phyloP scores from a whole-genome alignment of 2,329 filamentous ascomycete species.

The Alternaria sp. region DNA sequence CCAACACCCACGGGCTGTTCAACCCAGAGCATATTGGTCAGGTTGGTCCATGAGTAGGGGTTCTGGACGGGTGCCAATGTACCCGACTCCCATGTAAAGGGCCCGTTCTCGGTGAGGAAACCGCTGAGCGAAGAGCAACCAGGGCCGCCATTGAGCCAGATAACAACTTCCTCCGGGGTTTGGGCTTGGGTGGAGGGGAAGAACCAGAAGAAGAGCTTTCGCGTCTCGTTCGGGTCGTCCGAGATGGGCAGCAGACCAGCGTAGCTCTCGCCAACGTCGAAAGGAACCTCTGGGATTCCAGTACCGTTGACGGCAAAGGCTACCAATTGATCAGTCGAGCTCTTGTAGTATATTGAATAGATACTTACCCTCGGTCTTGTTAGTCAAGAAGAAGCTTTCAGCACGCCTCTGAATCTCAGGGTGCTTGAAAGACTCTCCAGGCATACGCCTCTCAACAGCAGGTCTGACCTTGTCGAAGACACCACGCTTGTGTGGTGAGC shows the following conservation, averaged over 20 bases:
- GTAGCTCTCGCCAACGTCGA: slow-evolving; percentile 72
- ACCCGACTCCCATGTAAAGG: slow-evolving; percentile 66
- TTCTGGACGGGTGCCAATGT: slow-evolving; percentile 72
- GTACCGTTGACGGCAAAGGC: slow-evolving; percentile 71
- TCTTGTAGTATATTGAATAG: background rate
- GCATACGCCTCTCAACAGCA: slow-evolving; percentile 38
- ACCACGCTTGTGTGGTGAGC: slow-evolving; percentile 35
- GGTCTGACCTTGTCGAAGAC: slow-evolving; percentile 38
- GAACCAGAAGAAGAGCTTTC: slow-evolving; percentile 70
- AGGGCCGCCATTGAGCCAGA: slow-evolving; percentile 58
- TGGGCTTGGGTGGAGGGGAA: slow-evolving; percentile 65
- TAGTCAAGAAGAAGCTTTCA: slow-evolving; percentile 39
- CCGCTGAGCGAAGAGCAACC: slow-evolving; percentile 67
- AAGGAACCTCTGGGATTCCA: slow-evolving; percentile 71
- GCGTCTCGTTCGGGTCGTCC: slow-evolving; percentile 56
- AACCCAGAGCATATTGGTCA: slow-evolving; percentile 55
- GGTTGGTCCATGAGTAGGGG: slow-evolving; percentile 71
- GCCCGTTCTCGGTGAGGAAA: slow-evolving; percentile 79
- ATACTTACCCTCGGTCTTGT: slow-evolving; percentile 45
- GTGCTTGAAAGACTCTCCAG: slow-evolving; percentile 40
- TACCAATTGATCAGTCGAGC: slow-evolving; percentile 36
- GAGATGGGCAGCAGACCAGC: slow-evolving; percentile 69
- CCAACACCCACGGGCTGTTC: slow-evolving; percentile 60
- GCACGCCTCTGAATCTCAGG: slow-evolving; percentile 47
- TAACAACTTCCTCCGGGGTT: slow-evolving; percentile 66